Percentiles rank a stretch among this genome's conserved stretches.
Conservation (phyloP, 2,329 filamentous ascomycete genomes). For the Fusarium camptoceras region DNA sequence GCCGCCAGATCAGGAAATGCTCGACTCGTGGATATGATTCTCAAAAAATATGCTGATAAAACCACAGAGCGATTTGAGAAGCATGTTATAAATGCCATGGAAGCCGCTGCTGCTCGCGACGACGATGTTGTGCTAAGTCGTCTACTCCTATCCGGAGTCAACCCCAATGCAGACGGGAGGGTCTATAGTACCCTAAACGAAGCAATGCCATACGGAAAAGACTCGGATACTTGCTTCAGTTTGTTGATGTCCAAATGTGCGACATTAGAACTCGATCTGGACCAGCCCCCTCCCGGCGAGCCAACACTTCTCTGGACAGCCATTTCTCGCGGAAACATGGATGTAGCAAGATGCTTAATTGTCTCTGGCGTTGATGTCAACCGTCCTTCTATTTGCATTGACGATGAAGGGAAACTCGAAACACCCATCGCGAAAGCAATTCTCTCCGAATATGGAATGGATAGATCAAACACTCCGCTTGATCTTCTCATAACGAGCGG, state of each 20-base stretch:
- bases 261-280: background rate
- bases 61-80: rapidly evolving
- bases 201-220: rapidly evolving
- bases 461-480: too few species aligned
- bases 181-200: background rate
- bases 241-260: background rate
- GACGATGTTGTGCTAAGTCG: rapidly evolving
- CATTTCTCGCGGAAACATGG: rapidly evolving
- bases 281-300: background rate
- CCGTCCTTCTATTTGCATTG: background rate
- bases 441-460: rapidly evolving
- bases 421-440: background rate
- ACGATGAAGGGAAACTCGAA: rapidly evolving
- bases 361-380: background rate
- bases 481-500: background rate
- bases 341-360: background rate
- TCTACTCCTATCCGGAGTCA: background rate
- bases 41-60: background rate
- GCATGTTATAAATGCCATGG: background rate
- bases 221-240: background rate
- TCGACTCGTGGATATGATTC: background rate
- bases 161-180: background rate
- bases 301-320: background rate
- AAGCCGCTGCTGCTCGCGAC: rapidly evolving
- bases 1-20: rapidly evolving